Base-by-base conservation (phyloP, 2,329 filamentous ascomycete genomes). In the Ascochyta koolunga region DNA sequence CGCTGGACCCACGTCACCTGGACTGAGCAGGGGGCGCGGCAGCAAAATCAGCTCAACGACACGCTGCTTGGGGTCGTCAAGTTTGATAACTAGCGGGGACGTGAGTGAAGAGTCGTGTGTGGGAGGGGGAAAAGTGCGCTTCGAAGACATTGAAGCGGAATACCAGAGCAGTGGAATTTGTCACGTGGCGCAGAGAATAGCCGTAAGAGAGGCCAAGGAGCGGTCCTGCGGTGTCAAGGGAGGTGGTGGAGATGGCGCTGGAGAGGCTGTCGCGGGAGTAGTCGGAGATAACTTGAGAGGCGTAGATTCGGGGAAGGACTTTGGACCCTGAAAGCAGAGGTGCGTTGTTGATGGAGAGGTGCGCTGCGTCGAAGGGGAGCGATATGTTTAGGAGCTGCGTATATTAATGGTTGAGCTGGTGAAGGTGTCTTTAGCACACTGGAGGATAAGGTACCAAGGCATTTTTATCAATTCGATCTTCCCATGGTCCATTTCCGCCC, bases 111-210 rank as follows among this genome's bases (percentile, higher is more conserved):
- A n/a, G 5, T 33, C 15, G 31, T 33, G 31, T 9, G 15, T 16
- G 5, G 63, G 39, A n/a, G 2, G 70, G 44, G 13, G 67, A 57
- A 4, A 59, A 63, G 44, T 58, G 62, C 0, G 68, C n/a, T 10
- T 64, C 61, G 24, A 69, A 51, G 50, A 73, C 32, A 53, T 72
- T 67, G 56, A 74, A 68, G 8, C 66, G 64, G 54, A 72, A 66
- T 1, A 73, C 19, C 0, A 69, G 42, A 3, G 68, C 67, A 27
- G 54, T 37, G 3, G 58, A 57, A 15, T 56, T 43, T 15, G 56
- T 47, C 31, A 71, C 21, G 15, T 31, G 54, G 31, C 58, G 65
- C 1, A 71, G 38, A 0, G 69, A 67, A 38, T 65, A 64, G 15
- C 58, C 54, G 45, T 74, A 74, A 0, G 68, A 71, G 9, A 71